These are phyloP conservation scores for Begonia fuchsioides DNA, from an alignment of 306 rosid genomes.

Conservation along the genomic window DNA sequence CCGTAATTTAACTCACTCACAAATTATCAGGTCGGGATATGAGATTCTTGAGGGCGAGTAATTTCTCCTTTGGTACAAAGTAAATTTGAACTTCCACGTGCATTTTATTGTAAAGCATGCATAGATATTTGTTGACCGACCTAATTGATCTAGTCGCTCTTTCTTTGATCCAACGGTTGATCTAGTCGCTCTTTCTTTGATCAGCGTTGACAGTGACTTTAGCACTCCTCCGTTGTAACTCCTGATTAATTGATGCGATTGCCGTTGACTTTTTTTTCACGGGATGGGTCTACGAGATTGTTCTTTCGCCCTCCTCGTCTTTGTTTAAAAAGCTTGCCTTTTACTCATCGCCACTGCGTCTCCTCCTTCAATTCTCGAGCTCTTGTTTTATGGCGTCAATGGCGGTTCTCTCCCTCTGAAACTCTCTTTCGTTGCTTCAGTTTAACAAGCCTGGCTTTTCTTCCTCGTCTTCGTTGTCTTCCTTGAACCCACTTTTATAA, in stretches of 20 bases:
- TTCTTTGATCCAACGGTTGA: too few species aligned
- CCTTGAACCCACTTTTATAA: constrained; percentile 53
- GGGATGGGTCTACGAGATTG: neutral
- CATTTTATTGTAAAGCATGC: too few species aligned
- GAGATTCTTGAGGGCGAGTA: too few species aligned
- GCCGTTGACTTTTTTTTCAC: constrained; percentile 21
- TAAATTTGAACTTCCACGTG: too few species aligned
- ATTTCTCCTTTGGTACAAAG: too few species aligned
- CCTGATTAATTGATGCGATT: constrained; percentile 1
- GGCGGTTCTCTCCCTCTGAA: neutral
- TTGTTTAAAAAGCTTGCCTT: neutral
- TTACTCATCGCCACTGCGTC: neutral
- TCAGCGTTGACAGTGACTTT: neutral
- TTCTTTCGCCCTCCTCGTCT: neutral
- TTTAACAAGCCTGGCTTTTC: constrained; percentile 34
- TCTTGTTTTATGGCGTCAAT: too few species aligned
- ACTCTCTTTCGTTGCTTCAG: neutral
- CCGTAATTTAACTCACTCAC: too few species aligned
- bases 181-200: too few species aligned
- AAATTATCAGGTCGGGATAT: too few species aligned
- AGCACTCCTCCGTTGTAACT: constrained; percentile 5
- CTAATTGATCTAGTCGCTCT: too few species aligned
- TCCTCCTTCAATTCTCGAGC: neutral
- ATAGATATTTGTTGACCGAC: too few species aligned
- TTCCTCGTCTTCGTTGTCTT: too few species aligned